Base-by-base conservation (phyloP, 164 flowering plant genomes). In the Buxus sempervirens region DNA sequence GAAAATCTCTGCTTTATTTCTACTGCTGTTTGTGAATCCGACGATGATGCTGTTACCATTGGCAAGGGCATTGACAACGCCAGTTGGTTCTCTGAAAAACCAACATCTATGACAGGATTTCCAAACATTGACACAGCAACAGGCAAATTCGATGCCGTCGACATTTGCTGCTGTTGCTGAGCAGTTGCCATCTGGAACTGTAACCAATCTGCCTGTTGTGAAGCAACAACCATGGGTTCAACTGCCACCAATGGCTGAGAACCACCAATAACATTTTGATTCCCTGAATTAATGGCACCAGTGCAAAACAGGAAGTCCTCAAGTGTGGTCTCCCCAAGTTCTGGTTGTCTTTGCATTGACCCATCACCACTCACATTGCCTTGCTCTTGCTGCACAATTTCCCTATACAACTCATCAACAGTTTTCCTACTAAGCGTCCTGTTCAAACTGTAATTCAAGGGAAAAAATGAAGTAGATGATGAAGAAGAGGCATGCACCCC, bases 221-320 rank as follows among this genome's bases (percentile, higher is more conserved):
- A 25, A 41, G 51, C 68, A n/a, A 28, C 48, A 8, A 25, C 81
- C 67, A 73, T 68, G 5, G 83, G 72, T 63, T 75, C 76, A 25
- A 72, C 42, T 6, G 16, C 66, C 65, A 68, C 25, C 49, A 72
- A 38, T 0, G 76, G 74, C 28, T 61, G 82, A 20, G 67, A 57
- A 72, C 69, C 62, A 20, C 67, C 9, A 27, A 36, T 8, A 18
- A 58, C 42, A 24, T 65, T 59, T 24, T 69, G 71, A 61, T 68
- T 73, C 14, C 59, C 74, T n/a, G 18, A 16, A 57, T 70, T 75
- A 58, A 77, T 65, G 7, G 72, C 68, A 1, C 82, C 84, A 1
- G 80, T 76, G 0, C 72, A 68, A 20, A 77, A n/a, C 36, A 84
- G 58, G 65, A 80, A 82, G 28, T 80, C 80, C 38, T 77, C 81